Base-by-base conservation (phyloP, 75 land plant species). In the Pseudotsuga menziesii region DNA sequence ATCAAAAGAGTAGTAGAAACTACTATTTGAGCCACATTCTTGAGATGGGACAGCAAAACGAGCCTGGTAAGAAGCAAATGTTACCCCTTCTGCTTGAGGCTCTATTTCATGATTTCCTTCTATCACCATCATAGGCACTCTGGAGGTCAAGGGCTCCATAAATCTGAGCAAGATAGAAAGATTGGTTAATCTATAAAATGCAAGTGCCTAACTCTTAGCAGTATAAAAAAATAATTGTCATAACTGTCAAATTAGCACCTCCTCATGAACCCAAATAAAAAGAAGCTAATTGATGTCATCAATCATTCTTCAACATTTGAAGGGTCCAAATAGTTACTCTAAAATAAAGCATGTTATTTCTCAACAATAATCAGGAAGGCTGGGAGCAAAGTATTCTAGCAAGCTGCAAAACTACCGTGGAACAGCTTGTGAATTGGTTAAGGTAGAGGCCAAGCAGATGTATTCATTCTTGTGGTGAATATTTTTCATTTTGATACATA, bases 71-170 rank as follows among this genome's bases (percentile, higher is more conserved):
- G 98, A 88, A 52, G 78, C 67, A 80, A 96, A 96, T 63, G 88
- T 90, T 25, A 82, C 75, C 14, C 84, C 87, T 55, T 73, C 82
- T 26, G 76, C 85, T 86, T 96, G 98, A 57, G 91, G 89, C 75
- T 96, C 98, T 59, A 91, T 88, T 72, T 96, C 98, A 80, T 96
- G 98, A 83, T 96, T 96, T 29, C 98, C 98, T 87, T 91, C 97
- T 20, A 96, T 88, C 26, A 96, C 98, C 97, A 96, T 96, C 86
- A 90, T 85, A 9, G 98, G 98, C 27, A 96, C 83, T 74, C 78
- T 84, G 74, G 97, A 91, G 19, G 80, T 87, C 69, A 96, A 26
- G 1, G 97, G 89, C 82, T 96, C 89, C 92, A 93, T 83, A 75
- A 93, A 90, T 79, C 98, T 96, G 74, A 29, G 70, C 57, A 23